Conservation (phyloP, 257 asterid genomes). For the Craterostigma plantagineum region DNA sequence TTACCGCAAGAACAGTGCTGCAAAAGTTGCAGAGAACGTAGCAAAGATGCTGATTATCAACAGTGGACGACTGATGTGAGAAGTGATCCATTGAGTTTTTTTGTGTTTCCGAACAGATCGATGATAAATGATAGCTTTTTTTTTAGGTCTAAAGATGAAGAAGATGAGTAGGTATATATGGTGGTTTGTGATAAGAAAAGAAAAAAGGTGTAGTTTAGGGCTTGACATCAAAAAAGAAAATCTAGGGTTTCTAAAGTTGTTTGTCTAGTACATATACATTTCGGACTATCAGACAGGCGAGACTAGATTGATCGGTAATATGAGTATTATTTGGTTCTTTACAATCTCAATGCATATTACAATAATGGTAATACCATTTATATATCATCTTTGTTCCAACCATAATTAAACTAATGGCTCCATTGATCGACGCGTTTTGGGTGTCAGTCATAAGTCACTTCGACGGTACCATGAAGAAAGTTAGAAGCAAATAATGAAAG, state of each 20-base stretch:
- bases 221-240: conserved; percentile 13
- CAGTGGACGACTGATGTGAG: conserved; percentile 52
- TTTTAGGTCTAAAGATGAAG: too few relatives aligned
- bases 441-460: too few relatives aligned
- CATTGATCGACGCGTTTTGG: too few relatives aligned
- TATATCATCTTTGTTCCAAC: too few relatives aligned
- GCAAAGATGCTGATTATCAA: conserved; percentile 44
- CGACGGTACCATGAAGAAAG: too few relatives aligned
- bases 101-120: conserved; percentile 3
- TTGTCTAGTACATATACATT: conserved; percentile 5
- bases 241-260: conserved; percentile 24
- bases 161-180: conserved; percentile 9
- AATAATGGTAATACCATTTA: too few relatives aligned
- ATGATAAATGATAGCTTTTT: neutral
- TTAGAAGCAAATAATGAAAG: too few relatives aligned
- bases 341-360: too few relatives aligned
- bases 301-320: conserved; percentile 1
- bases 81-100: conserved; percentile 37
- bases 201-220: conserved; percentile 20
- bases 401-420: too few relatives aligned
- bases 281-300: conserved; percentile 17
- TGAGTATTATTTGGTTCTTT: too few relatives aligned
- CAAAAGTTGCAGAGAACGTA: conserved; percentile 92
- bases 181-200: neutral
- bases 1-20: conserved; percentile 93